A percentile compares a stretch with the other conserved stretches of the same genome.
phyloP scores from a whole-genome alignment of 345 rosid species.

The Angophora floribunda region DNA sequence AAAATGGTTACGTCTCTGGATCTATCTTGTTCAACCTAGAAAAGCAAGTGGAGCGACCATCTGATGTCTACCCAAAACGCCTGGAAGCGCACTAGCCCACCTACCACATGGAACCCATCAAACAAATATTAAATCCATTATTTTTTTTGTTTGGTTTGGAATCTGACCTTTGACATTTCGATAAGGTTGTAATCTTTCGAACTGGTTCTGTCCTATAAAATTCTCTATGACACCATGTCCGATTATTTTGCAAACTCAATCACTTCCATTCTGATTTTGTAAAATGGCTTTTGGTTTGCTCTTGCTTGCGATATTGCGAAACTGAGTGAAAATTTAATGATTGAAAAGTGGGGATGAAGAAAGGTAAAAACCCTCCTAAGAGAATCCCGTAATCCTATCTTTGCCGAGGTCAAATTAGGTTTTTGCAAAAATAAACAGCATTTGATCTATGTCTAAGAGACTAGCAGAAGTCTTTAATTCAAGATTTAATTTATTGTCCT shows the following conservation, averaged over 20 bases:
- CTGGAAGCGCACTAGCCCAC: neutral
- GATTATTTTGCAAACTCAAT: neutral
- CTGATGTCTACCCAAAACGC: neutral
- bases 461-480: neutral
- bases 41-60: neutral
- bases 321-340: neutral
- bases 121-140: neutral
- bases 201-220: neutral
- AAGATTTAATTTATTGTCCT: neutral
- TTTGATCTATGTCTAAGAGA: neutral
- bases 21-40: no score
- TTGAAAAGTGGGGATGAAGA: neutral
- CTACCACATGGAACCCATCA: neutral
- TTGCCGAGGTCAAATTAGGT: neutral
- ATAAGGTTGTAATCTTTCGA: neutral
- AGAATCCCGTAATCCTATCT: neutral
- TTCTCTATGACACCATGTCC: neutral
- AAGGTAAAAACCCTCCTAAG: neutral
- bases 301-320: neutral
- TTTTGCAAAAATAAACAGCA: neutral
- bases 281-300: neutral
- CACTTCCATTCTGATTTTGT: neutral
- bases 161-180: neutral
- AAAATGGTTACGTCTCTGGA: neutral
- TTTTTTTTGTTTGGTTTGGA: neutral